Evolutionary conservation across 129 eudicot species (phyloP).

Genomic region (Escallonia rubra): DNA sequence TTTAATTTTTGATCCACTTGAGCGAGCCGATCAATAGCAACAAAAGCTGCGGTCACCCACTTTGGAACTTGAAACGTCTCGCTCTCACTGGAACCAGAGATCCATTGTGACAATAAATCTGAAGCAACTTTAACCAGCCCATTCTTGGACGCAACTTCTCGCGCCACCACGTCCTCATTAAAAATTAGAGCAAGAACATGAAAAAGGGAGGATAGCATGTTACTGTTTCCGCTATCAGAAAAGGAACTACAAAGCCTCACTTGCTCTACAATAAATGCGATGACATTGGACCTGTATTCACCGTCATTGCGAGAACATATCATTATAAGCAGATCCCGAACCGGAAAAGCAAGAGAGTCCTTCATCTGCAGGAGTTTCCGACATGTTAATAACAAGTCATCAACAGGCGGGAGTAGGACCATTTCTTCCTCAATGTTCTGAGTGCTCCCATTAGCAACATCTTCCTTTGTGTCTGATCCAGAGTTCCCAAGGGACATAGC

Average conservation of each 20-base stretch:
- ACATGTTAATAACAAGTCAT: conserved; percentile 70
- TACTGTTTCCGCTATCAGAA: conserved; percentile 50
- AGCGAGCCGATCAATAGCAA: conserved; percentile 78
- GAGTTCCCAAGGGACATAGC: conserved; percentile 98
- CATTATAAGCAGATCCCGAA: conserved; percentile 79
- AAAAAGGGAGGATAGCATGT: conserved; percentile 65
- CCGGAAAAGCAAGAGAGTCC: conserved; percentile 81
- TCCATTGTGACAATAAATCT: conserved; percentile 68
- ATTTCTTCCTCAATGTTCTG: conserved; percentile 68
- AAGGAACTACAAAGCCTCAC: conserved; percentile 57
- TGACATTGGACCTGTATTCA: conserved; percentile 57
- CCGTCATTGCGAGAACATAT: conserved; percentile 93
- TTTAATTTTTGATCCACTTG: conserved; percentile 73
- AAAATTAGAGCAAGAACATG: conserved; percentile 90
- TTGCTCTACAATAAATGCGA: conserved; percentile 70
- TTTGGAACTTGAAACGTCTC: conserved; percentile 57
- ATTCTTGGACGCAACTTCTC: conserved; percentile 67
- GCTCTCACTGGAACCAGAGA: conserved; percentile 24
- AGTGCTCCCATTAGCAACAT: conserved; percentile 36
- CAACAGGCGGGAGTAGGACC: conserved; percentile 80
- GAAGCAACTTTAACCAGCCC: conserved; percentile 81
- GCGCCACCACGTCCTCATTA: conserved; percentile 77
- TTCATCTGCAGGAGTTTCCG: conserved; percentile 74
- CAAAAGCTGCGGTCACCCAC: conserved; percentile 95
- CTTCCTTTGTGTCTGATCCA: conserved; percentile 64